A percentile compares a stretch with the other conserved stretches of the same genome.
Evolutionary conservation across 352 stramenopile genomes (phyloP).

Genomic region (Blastocystis sp.): DNA sequence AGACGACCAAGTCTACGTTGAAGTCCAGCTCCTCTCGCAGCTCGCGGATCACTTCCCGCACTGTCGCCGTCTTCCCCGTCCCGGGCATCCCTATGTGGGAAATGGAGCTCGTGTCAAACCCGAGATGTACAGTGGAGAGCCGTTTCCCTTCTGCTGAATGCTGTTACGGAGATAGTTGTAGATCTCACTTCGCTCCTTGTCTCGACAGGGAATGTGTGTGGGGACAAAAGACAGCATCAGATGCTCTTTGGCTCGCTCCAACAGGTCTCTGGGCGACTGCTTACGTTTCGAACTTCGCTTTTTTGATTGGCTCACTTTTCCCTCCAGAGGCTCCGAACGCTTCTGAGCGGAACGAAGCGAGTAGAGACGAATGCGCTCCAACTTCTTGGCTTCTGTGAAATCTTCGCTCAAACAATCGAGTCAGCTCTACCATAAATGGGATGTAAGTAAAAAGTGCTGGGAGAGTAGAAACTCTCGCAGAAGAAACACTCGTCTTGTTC

Average conservation of each 20-base stretch:
- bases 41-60: constrained; percentile 69
- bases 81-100: constrained; percentile 65
- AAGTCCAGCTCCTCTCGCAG: constrained; percentile 68
- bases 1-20: background rate
- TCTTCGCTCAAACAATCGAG: background rate
- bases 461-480: constrained; percentile 36
- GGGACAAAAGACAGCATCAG: constrained; percentile 20
- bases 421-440: background rate
- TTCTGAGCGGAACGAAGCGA: background rate
- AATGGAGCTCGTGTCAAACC: background rate
- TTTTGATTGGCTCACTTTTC: background rate
- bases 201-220: background rate
- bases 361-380: constrained; percentile 35
- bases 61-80: constrained; percentile 71
- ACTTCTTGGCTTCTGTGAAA: background rate
- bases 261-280: background rate
- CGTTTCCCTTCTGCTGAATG: constrained; percentile 35
- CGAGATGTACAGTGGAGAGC: constrained; percentile 52
- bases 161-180: constrained; percentile 15
- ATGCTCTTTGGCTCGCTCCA: constrained; percentile 32
- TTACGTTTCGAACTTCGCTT: background rate
- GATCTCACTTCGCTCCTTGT: background rate
- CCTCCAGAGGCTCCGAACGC: background rate
- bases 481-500: constrained; percentile 1
- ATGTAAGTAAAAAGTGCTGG: constrained; percentile 20